phyloP scores from a whole-genome alignment of 805 yeast genomes.

The Candida tallmaniae region DNA sequence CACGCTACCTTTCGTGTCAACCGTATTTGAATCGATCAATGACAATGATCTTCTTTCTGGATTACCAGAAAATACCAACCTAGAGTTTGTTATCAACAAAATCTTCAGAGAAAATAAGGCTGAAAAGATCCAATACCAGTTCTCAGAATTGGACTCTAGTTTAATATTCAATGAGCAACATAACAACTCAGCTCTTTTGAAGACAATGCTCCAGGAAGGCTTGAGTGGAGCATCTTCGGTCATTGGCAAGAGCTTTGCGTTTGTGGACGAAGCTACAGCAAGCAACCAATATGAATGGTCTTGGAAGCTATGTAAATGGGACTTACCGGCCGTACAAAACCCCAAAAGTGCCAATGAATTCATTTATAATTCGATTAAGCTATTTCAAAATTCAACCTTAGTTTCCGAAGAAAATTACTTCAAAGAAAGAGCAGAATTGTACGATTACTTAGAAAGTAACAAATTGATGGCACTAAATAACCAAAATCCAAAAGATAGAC shows the following conservation, averaged over 20 bases:
- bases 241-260: conserved; percentile 21
- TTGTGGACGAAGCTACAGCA: conserved; percentile 1
- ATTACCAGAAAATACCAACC: conserved; percentile 52
- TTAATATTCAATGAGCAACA: conserved; percentile 6
- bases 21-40: conserved; percentile 49
- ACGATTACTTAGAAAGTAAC: neutral
- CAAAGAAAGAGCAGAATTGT: neutral
- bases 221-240: conserved; percentile 53
- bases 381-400: too few relatives aligned
- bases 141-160: conserved; percentile 52
- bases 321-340: conserved; percentile 46
- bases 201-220: conserved; percentile 48
- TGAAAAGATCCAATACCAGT: conserved; percentile 47
- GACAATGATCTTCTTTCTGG: conserved; percentile 66
- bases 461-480: neutral
- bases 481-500: conserved; percentile 3
- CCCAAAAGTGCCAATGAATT: conserved; percentile 39
- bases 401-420: neutral
- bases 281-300: conserved; percentile 51
- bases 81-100: conserved; percentile 47
- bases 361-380: conserved; percentile 46
- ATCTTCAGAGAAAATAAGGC: conserved; percentile 27
- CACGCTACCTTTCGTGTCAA: conserved; percentile 16
- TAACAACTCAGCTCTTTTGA: conserved; percentile 15
- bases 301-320: conserved; percentile 81